A percentile compares a stretch with the other conserved stretches of the same genome.
Evolutionary conservation across 129 eudicot genomes (phyloP).

Genomic region (Flaveria brownii): DNA sequence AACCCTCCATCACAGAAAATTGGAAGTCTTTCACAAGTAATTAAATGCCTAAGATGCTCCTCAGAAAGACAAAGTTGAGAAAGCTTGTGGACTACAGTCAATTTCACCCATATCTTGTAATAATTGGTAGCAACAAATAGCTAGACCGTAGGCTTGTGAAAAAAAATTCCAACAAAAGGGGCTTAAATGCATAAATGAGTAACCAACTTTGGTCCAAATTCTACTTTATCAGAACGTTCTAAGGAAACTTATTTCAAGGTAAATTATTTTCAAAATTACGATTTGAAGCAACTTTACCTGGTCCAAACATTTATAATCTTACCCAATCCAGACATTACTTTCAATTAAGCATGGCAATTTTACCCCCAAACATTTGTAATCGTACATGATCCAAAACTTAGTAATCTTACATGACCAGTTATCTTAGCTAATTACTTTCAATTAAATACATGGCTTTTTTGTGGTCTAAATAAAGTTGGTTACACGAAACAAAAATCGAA

Average conservation of each 20-base stretch:
- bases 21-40: slow-evolving; percentile 1
- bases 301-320: background rate
- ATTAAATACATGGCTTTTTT: background rate
- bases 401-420: background rate
- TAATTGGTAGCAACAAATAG: slow-evolving; percentile 1
- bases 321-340: no score
- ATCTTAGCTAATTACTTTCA: background rate
- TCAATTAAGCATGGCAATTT: no score
- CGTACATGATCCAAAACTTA: no score
- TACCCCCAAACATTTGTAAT: no score
- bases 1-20: background rate
- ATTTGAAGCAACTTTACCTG: background rate
- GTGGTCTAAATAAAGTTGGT: background rate
- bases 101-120: background rate
- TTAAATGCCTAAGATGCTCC: slow-evolving; percentile 8
- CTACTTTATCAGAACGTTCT: background rate
- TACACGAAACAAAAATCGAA: background rate
- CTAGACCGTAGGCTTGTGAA: background rate
- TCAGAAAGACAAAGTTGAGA: slow-evolving; percentile 6
- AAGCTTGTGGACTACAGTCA: background rate
- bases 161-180: background rate
- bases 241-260: background rate
- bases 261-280: background rate
- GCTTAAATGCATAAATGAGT: background rate
- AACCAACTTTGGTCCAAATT: slow-evolving; percentile 9